Base-by-base conservation (phyloP, 805 yeast species). In the Candida coleopterorum region DNA sequence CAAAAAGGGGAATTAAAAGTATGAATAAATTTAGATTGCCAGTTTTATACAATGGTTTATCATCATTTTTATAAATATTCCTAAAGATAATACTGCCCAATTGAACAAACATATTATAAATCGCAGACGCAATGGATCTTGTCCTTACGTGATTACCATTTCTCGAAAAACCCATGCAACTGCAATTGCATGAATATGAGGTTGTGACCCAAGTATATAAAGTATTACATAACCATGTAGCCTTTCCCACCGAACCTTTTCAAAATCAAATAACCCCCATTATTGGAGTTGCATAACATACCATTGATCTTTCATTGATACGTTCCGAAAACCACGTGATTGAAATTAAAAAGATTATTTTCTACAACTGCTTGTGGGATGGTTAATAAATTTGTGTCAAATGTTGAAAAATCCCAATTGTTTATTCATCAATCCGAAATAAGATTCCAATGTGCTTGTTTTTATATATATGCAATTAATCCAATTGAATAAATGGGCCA, bases 51-150 rank as follows among this genome's bases (percentile, higher is more conserved):
- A 67, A 49, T 1, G 89, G 89, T 28, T 60, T 60, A 49, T 82
- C 89, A 29, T 67, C 70, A 1, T 53, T 51, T 32, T 79, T 55
- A 54, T 81, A 82, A 6, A 82, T 67, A 47, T 80, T 74, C 6
- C 78, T 60, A 3, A 77, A 60, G 8, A 73, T 59, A 33, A 82
- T 76, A 14, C 63, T 55, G 1, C 78, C 81, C 0, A 75, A 62
- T 50, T 82, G 88, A 1, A 75, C 75, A 52, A 68, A 72, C 67
- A 80, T 78, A 48, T 81, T 82, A 49, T 75, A 79, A 32, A 81
- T 39, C 0, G 87, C 78, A 0, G 85, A 75, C 10, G 81, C 70
- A 4, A 81, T 77, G 0, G 87, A 74, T 46, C 89, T 62, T 2
- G 76, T 61, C n/a, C 80, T 58, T 18, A 81, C 82, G 1, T 81